phyloP scores from a whole-genome alignment of 2,329 filamentous ascomycete species.

The Trichoderma sp. region DNA sequence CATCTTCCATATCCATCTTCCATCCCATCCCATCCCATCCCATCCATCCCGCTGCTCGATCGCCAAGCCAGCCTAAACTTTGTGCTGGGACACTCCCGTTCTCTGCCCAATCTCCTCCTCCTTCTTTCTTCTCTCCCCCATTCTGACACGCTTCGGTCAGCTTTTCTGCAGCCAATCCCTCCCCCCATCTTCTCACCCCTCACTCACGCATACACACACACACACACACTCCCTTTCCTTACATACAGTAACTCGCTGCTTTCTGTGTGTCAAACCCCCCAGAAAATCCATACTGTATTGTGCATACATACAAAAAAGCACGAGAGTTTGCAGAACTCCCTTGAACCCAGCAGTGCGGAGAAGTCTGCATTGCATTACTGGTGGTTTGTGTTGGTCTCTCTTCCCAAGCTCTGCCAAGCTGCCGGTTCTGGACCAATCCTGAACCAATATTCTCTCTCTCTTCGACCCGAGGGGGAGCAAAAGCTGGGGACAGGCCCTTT shows the following conservation, averaged over 20 bases:
- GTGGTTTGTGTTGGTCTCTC: background rate
- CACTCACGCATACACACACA: background rate
- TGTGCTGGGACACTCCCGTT: background rate
- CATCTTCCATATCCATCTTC: background rate
- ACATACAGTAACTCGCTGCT: background rate
- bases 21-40: background rate
- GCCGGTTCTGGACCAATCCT: conserved; percentile 5
- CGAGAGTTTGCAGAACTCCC: background rate
- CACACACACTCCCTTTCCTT: background rate
- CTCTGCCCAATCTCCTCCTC: background rate
- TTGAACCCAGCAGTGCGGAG: conserved; percentile 1
- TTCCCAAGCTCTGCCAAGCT: background rate
- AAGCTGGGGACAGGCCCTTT: background rate
- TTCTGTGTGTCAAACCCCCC: background rate
- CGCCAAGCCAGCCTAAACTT: conserved; percentile 7
- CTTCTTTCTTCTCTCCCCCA: background rate
- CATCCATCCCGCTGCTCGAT: conserved; percentile 1
- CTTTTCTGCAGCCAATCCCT: background rate
- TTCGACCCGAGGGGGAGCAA: background rate
- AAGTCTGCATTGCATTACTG: background rate
- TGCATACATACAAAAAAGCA: background rate
- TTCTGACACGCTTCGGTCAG: background rate
- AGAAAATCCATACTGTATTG: too few species aligned
- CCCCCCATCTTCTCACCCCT: background rate
- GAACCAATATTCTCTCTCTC: background rate